Evolutionary conservation across 2,329 filamentous ascomycete species (phyloP).

Genomic region (Lasiodiplodia citricola): DNA sequence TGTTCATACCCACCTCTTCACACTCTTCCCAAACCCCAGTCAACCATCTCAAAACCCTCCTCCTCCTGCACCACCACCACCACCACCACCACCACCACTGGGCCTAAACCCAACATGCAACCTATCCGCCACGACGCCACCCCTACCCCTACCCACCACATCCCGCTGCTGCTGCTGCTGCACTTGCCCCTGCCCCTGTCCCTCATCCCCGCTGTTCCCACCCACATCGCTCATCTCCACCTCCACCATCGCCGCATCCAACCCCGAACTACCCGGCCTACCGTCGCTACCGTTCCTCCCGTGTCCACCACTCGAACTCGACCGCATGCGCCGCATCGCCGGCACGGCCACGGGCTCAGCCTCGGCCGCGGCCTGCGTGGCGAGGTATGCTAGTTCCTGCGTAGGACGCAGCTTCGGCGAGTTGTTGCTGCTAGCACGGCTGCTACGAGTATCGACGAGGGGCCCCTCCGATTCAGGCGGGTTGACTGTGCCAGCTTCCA

Average conservation of each 20-base stretch:
- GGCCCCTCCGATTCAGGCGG: neutral
- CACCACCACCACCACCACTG: neutral
- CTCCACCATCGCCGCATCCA: constrained; percentile 6
- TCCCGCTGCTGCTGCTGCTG: neutral
- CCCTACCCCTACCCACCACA: neutral
- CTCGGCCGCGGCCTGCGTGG: constrained; percentile 8
- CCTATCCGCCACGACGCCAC: neutral
- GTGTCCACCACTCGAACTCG: neutral
- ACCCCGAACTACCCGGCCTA: neutral
- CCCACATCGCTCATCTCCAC: constrained; percentile 16
- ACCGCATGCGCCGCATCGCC: constrained; percentile 9
- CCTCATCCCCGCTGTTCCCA: neutral
- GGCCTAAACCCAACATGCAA: constrained; percentile 9
- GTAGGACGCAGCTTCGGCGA: neutral
- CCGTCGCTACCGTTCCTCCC: neutral
- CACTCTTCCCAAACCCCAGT: too few species aligned
- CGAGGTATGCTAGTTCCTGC: constrained; percentile 1
- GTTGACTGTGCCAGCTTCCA: neutral
- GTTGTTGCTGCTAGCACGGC: neutral
- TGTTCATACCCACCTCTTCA: too few species aligned
- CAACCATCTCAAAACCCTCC: neutral
- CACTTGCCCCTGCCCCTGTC: neutral
- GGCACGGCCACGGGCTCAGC: constrained; percentile 4
- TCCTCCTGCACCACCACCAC: neutral
- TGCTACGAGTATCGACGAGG: neutral